phyloP scores from a whole-genome alignment of 2,329 filamentous ascomycete species.

The Paraphaeosphaeria sporulosa region DNA sequence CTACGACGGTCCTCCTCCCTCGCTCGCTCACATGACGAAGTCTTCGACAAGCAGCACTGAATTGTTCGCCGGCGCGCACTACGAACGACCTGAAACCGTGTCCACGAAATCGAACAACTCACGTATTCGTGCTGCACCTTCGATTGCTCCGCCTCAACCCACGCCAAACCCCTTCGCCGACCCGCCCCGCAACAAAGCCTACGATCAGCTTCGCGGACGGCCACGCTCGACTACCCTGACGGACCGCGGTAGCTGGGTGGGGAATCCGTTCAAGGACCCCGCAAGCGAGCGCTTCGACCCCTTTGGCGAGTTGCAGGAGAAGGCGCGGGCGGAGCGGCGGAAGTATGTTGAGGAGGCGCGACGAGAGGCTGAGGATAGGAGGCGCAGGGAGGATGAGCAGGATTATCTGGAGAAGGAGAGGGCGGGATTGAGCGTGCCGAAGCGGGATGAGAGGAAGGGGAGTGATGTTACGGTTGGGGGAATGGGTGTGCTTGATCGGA shows the following conservation, averaged over 20 bases:
- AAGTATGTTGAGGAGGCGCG: constrained; percentile 36
- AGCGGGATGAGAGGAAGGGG: constrained; percentile 25
- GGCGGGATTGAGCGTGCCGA: constrained; percentile 32
- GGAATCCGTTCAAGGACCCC: constrained; percentile 46
- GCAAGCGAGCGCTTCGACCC: constrained; percentile 47
- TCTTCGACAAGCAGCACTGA: constrained; percentile 34
- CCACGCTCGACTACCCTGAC: constrained; percentile 45
- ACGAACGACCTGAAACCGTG: constrained; percentile 43
- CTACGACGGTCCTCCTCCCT: constrained; percentile 12
- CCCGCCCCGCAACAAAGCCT: constrained; percentile 46
- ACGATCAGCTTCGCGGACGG: constrained; percentile 42
- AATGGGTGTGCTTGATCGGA: constrained; percentile 35
- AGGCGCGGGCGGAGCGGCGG: constrained; percentile 36
- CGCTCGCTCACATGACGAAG: constrained; percentile 30
- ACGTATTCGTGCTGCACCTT: constrained; percentile 19
- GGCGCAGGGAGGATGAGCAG: constrained; percentile 21
- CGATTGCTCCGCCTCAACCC: constrained; percentile 20
- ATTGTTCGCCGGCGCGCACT: constrained; percentile 36
- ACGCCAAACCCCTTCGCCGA: constrained; percentile 47
- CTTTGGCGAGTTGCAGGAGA: constrained; percentile 46
- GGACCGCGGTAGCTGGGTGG: constrained; percentile 42
- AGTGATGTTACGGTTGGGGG: constrained; percentile 36
- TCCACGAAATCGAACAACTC: constrained; percentile 35
- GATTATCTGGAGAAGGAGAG: constrained; percentile 36
- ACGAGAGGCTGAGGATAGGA: constrained; percentile 30